Percentiles rank a stretch among this genome's conserved stretches.
Conservation (phyloP, 495 filamentous ascomycete species). For the Penicillium flavigenum region DNA sequence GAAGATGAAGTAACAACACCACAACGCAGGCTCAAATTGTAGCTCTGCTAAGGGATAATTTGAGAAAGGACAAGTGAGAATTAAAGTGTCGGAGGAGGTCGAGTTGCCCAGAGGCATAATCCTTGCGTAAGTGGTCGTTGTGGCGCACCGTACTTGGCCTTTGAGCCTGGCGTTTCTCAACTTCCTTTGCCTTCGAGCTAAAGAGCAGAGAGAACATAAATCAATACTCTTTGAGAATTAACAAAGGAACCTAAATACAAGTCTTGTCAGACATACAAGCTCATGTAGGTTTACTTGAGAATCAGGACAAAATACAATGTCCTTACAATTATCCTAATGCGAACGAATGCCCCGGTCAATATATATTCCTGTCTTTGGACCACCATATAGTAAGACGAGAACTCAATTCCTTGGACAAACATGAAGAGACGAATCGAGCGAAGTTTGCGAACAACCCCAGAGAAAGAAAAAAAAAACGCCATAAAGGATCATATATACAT, state of each 20-base stretch:
- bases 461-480: neutral
- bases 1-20: neutral
- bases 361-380: too few relatives aligned
- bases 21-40: neutral
- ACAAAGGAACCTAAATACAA: too few relatives aligned
- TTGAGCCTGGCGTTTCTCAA: neutral
- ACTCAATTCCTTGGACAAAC: too few relatives aligned
- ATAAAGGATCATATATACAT: neutral
- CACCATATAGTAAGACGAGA: too few relatives aligned
- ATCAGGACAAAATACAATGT: neutral
- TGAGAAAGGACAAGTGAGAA: conserved; percentile 9
- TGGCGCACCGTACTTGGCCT: neutral
- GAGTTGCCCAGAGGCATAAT: conserved; percentile 15
- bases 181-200: neutral
- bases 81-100: conserved; percentile 2
- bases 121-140: conserved; percentile 3
- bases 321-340: neutral
- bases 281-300: neutral
- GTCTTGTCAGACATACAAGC: neutral
- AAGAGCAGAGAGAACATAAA: neutral
- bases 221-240: too few relatives aligned
- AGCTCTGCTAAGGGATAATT: conserved; percentile 7
- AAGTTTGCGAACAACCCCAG: too few relatives aligned
- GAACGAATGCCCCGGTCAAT: neutral
- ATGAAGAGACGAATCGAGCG: too few relatives aligned